Base-by-base conservation (phyloP, 2,329 filamentous ascomycete species). In the Hymenoscyphus salicellus region DNA sequence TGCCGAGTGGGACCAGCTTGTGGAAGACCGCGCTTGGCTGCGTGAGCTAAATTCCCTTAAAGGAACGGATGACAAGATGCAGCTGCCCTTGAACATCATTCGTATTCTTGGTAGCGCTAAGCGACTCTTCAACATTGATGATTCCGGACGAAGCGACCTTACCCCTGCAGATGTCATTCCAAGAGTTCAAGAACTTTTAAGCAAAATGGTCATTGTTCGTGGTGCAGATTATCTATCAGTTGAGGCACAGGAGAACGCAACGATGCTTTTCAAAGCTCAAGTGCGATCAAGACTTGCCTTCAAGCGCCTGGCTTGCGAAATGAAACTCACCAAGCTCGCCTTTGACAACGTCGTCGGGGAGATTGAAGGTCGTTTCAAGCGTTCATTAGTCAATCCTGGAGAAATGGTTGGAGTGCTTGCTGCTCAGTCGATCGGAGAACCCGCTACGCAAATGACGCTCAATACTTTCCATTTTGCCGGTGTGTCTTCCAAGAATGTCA, bases 401-500 rank as follows among this genome's bases (percentile, higher is more conserved):
- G 96, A 99, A 77, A 99, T 99, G 95, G 95, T 99, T 63, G 95
- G 95, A 80, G 95, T 99, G 26, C 82, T 99, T 74, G 95, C 95
- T 68, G 95, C 96, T 6, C 95, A 99, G 80, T 99, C 95, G 36
- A 99, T 99, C 76, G 95, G 95, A 81, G 95, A 99, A 79, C 95
- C 95, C 49, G 96, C 95, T 26, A 99, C 95, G 0, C 95, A 99
- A 83, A 99, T 99, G 95, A 99, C 95, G 1, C 82, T 99, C 66
- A 99, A 99, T 81, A 99, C 95, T 28, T 99, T 99, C 90, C 95
- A 99, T 84, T 99, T 99, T 78, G 93, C 95, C 78, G 95, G 95
- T 97, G 93, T 99, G 66, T 97, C 96, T 43, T 97, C 94, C 28
- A 99, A 99, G 89, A 99, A 99, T 84, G 94, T 99, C 63, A 99